Conservation (phyloP, 1,139 yeast genomes). For the Sugiyamaella sp. region DNA sequence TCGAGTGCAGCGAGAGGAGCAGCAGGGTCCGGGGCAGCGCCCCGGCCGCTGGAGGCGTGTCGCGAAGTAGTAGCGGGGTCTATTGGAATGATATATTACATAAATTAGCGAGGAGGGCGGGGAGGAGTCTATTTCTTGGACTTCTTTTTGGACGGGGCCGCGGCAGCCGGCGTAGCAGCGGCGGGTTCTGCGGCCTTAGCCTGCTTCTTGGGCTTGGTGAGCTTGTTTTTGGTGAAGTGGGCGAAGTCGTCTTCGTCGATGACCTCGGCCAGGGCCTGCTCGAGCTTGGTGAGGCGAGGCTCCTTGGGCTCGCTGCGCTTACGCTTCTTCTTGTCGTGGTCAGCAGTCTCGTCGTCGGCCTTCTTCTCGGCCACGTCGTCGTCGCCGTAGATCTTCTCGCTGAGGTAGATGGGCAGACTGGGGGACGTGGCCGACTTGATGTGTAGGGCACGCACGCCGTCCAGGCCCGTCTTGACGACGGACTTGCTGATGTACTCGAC, state of each 20-base stretch:
- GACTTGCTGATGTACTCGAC: slow-evolving; percentile 51
- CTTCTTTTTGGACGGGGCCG: slow-evolving; percentile 4
- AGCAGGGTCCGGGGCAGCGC: not conserved
- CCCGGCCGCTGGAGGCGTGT: not conserved
- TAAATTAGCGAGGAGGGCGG: slow-evolving; percentile 7
- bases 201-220: no score
- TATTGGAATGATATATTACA: slow-evolving; percentile 11
- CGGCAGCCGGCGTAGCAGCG: not conserved
- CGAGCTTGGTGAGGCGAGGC: slow-evolving; percentile 60
- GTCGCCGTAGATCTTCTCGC: slow-evolving; percentile 60
- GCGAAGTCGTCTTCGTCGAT: slow-evolving; percentile 64
- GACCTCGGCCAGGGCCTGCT: slow-evolving; percentile 77
- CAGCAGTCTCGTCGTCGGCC: slow-evolving; percentile 26
- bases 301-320: slow-evolving; percentile 44
- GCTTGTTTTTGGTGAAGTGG: slow-evolving; percentile 43
- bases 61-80: not conserved
- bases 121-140: slow-evolving; percentile 13
- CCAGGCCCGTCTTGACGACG: slow-evolving; percentile 43
- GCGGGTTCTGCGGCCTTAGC: slow-evolving; percentile 7
- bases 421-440: slow-evolving; percentile 77
- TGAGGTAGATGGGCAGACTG: slow-evolving; percentile 76
- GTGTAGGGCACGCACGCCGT: slow-evolving; percentile 60
- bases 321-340: slow-evolving; percentile 44
- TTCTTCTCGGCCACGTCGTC: slow-evolving; percentile 43
- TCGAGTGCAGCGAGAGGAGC: not conserved